phyloP scores from a whole-genome alignment of 352 stramenopile genomes.

The Phytophthora sojae region DNA sequence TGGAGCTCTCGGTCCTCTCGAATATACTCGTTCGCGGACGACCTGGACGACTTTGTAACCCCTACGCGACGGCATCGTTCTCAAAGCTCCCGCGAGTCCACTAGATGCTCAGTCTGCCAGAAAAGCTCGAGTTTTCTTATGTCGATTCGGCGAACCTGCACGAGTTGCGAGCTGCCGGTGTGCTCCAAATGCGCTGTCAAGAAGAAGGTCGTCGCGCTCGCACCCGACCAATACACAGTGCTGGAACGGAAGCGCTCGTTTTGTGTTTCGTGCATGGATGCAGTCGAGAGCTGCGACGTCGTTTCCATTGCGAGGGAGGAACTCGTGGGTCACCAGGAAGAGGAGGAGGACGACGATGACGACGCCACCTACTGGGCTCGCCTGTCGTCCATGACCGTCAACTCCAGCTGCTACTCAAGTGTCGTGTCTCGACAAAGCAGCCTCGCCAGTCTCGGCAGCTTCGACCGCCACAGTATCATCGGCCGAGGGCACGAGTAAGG shows the following conservation, averaged over 20 bases:
- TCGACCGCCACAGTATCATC: constrained; percentile 27
- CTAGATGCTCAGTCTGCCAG: constrained; percentile 33
- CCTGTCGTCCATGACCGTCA: constrained; percentile 37
- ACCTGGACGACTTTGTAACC: constrained; percentile 36
- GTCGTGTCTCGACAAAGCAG: constrained; percentile 39
- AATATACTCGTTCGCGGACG: constrained; percentile 46
- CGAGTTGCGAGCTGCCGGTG: constrained; percentile 40
- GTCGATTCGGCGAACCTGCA: constrained; percentile 37
- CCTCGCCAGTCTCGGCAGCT: constrained; percentile 26
- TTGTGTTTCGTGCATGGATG: constrained; percentile 37
- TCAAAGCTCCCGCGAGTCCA: constrained; percentile 5
- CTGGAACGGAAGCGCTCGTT: constrained; percentile 45
- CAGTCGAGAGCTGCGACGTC: constrained; percentile 37
- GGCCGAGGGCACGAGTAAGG: constrained; percentile 15
- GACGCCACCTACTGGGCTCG: constrained; percentile 29
- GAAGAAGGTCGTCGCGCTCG: constrained; percentile 44
- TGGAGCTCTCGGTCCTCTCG: constrained; percentile 36
- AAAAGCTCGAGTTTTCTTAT: constrained; percentile 35
- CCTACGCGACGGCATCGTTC: constrained; percentile 12
- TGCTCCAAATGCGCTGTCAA: constrained; percentile 51
- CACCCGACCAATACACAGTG: constrained; percentile 43
- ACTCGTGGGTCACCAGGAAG: constrained; percentile 28
- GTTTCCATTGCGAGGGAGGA: constrained; percentile 44
- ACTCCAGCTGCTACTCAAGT: constrained; percentile 38
- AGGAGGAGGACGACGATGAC: constrained; percentile 29